Conservation (phyloP, 495 filamentous ascomycete species). For the Trichoderma asperelloides region DNA sequence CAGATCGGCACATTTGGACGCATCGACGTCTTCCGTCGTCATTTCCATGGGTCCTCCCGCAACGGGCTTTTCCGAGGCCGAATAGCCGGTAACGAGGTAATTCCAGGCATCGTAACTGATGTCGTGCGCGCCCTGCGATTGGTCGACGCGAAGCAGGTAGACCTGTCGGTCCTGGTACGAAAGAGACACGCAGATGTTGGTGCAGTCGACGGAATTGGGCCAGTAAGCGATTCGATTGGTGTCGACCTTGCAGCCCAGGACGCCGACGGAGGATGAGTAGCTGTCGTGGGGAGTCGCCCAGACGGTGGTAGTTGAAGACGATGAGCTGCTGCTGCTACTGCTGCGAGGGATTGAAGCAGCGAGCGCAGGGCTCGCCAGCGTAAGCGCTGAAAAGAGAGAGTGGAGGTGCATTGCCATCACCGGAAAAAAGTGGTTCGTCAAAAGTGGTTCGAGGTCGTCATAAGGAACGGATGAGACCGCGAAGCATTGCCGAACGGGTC, state of each 20-base stretch:
- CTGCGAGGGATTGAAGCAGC: neutral
- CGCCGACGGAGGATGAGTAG: slow-evolving; percentile 40
- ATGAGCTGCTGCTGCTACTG: neutral
- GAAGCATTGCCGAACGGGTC: neutral
- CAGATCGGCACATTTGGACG: slow-evolving; percentile 28
- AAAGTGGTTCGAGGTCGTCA: neutral
- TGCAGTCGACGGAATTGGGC: slow-evolving; percentile 38
- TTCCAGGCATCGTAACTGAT: slow-evolving; percentile 45
- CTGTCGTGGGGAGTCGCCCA: slow-evolving; percentile 43
- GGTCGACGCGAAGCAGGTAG: slow-evolving; percentile 37
- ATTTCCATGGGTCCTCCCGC: slow-evolving; percentile 35
- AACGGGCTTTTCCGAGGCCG: slow-evolving; percentile 34
- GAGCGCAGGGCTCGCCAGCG: neutral
- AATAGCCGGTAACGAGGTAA: slow-evolving; percentile 34
- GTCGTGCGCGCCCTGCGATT: slow-evolving; percentile 38
- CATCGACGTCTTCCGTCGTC: slow-evolving; percentile 29
- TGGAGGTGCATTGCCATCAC: neutral
- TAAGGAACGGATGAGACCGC: neutral
- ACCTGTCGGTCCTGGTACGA: slow-evolving; percentile 32
- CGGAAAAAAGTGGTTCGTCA: no score
- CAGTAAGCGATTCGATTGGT: slow-evolving; percentile 42
- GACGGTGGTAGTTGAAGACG: slow-evolving; percentile 23
- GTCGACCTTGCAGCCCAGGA: slow-evolving; percentile 41
- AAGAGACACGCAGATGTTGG: slow-evolving; percentile 36
- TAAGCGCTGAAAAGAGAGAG: neutral